phyloP scores from a whole-genome alignment of 164 flowering plant genomes.

The Hamamelis virginiana region DNA sequence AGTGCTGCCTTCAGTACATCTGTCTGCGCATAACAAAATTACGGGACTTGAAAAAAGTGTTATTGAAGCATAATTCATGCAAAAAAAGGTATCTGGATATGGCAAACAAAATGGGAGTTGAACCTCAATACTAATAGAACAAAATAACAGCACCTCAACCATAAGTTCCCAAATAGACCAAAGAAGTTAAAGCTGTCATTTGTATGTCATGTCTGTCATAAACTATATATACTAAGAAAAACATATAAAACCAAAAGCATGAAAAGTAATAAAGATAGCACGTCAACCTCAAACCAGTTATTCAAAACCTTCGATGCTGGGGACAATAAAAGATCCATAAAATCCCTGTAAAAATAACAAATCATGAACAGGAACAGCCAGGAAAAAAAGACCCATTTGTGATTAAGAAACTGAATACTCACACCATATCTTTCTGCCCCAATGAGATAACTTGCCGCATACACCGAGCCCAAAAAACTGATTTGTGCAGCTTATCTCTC shows the following conservation, averaged over 20 bases:
- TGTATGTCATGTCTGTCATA: too few relatives aligned
- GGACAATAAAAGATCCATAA: slow-evolving; percentile 85
- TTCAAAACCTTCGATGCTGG: slow-evolving; percentile 96
- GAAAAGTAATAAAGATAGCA: slow-evolving; percentile 16
- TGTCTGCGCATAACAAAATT: slow-evolving; percentile 40
- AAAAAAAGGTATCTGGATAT: too few relatives aligned
- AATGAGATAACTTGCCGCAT: slow-evolving; percentile 49
- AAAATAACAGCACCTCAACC: too few relatives aligned
- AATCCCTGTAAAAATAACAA: slow-evolving; percentile 60
- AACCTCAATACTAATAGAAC: too few relatives aligned
- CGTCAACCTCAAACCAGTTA: slow-evolving; percentile 94
- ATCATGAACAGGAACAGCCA: not conserved
- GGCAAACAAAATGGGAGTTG: too few relatives aligned
- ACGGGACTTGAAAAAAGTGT: not conserved
- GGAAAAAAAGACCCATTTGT: not conserved
- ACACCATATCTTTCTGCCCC: slow-evolving; percentile 87
- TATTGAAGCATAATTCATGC: too few relatives aligned
- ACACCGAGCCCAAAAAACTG: slow-evolving; percentile 71
- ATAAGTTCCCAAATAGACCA: too few relatives aligned
- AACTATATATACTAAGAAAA: not conserved
- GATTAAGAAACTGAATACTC: slow-evolving; percentile 28
- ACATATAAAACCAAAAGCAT: not conserved
- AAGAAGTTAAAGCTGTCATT: too few relatives aligned
- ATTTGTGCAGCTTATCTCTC: slow-evolving; percentile 56
- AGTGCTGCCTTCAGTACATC: slow-evolving; percentile 96